Base-by-base conservation (phyloP, 2,329 filamentous ascomycete genomes). In the Fusarium coicis region DNA sequence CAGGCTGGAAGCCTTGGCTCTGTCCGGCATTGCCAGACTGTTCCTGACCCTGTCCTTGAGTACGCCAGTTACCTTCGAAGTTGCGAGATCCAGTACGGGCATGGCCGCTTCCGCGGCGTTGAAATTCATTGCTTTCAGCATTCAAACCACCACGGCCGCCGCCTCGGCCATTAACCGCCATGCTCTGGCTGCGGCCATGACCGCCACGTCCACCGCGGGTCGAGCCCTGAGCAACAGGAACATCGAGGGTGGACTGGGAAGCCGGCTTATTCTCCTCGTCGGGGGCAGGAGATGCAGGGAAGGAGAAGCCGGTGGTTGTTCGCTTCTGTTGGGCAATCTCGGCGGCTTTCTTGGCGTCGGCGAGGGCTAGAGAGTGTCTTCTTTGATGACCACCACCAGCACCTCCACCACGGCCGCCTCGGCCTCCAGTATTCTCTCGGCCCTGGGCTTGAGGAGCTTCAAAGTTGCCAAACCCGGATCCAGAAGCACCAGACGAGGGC, bases 51-150 rank as follows among this genome's bases (percentile, higher is more conserved):
- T 88, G 87, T 74, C 79, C 79, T 76, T 93, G 95, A 79, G 95
- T 97, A 78, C 96, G 93, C 96, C 96, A 99, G 84, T 99, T 99
- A 78, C 95, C 92, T 76, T 99, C 96, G 79, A 98, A 98, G 84
- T 98, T 99, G 72, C 96, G 91, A 30, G 96, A 99, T 16, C 90
- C 90, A 37, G 92, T 92, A 70, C 96, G 91, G 72, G 90, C 92
- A 81, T 99, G 96, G 63, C 94, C 92, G 46, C 93, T 93, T 76
- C 92, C 91, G 76, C 94, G 93, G 70, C 93, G 92, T 76, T 91
- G 87, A 80, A 95, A 93, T 75, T 96, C 94, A 70, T 74, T 80
- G 49, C 80, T 81, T 42, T 83, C 83, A 46, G 81, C 81, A 82
- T 67, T 75, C 54, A 95, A 93, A 73, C 92, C 91, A 66, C 92